Conservation (phyloP, 2,329 filamentous ascomycete species). For the Sclerotinia borealis region DNA sequence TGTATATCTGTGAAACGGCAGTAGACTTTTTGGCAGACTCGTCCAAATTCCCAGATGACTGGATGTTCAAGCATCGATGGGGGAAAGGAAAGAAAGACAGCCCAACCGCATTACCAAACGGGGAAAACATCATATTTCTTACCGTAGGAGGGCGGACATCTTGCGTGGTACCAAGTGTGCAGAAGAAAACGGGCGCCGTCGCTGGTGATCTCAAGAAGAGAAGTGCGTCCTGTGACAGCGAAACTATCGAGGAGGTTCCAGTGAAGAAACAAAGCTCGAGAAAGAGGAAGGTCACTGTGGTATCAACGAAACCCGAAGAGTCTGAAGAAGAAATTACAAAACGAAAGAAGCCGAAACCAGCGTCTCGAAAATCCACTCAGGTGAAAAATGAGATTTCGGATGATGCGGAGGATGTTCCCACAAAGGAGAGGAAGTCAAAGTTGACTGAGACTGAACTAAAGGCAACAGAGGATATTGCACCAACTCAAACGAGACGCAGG, state of each 20-base stretch:
- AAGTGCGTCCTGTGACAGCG: slow-evolving; percentile 39
- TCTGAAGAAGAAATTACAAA: neutral
- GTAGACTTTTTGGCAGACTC: slow-evolving; percentile 76
- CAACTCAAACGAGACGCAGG: neutral
- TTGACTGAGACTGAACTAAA: slow-evolving; percentile 3
- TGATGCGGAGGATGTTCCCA: neutral
- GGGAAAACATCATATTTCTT: slow-evolving; percentile 77
- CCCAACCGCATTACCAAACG: slow-evolving; percentile 65
- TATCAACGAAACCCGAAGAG: neutral
- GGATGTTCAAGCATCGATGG: slow-evolving; percentile 88
- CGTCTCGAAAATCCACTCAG: neutral
- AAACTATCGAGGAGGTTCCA: slow-evolving; percentile 14
- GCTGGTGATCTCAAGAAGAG: slow-evolving; percentile 27
- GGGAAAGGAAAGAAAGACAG: slow-evolving; percentile 75
- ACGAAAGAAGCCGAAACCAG: neutral
- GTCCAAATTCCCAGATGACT: slow-evolving; percentile 75
- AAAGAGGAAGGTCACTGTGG: slow-evolving; percentile 9
- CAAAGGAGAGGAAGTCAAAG: slow-evolving; percentile 12
- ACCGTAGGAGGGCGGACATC: slow-evolving; percentile 90
- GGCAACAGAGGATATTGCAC: neutral
- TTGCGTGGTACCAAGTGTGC: slow-evolving; percentile 76
- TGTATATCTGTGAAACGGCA: slow-evolving; percentile 73
- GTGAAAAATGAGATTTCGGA: neutral
- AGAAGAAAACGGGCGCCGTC: slow-evolving; percentile 60
- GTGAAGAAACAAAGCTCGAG: neutral